Conservation (phyloP, 306 rosid genomes). For the Senna siamea region DNA sequence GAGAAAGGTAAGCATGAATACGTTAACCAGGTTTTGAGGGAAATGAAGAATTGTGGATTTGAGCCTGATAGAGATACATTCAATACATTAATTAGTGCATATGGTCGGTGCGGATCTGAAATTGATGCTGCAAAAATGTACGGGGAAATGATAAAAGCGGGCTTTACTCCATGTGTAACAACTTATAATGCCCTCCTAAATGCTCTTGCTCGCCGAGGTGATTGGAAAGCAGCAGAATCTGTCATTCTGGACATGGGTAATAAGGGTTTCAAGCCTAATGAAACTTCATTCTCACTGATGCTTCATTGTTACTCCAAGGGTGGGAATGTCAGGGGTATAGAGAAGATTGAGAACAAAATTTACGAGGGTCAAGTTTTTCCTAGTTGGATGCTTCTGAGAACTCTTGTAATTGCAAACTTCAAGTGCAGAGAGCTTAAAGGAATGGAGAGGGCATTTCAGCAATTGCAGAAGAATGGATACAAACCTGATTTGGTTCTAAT, state of each 20-base stretch:
- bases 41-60: constrained; percentile 92
- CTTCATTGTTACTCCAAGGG: constrained; percentile 80
- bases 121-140: constrained; percentile 75
- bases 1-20: constrained; percentile 73
- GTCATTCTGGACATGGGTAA: constrained; percentile 72
- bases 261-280: constrained; percentile 84
- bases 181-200: constrained; percentile 92
- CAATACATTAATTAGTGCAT: constrained; percentile 87
- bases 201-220: constrained; percentile 82
- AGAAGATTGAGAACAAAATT: constrained; percentile 69
- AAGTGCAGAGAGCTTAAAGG: constrained; percentile 80
- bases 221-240: constrained; percentile 88
- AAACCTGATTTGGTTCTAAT: constrained; percentile 82
- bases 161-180: constrained; percentile 75
- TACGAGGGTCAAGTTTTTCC: constrained; percentile 75
- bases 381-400: constrained; percentile 83
- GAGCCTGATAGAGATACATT: constrained; percentile 97
- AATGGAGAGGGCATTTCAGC: constrained; percentile 81
- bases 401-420: constrained; percentile 79
- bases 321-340: constrained; percentile 74
- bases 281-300: constrained; percentile 87
- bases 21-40: constrained; percentile 71
- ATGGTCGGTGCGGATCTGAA: constrained; percentile 91
- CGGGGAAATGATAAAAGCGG: constrained; percentile 81
- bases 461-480: constrained; percentile 70